Base-by-base conservation (phyloP, 169 alveolate species). In the Cryptosporidium andersoni region DNA sequence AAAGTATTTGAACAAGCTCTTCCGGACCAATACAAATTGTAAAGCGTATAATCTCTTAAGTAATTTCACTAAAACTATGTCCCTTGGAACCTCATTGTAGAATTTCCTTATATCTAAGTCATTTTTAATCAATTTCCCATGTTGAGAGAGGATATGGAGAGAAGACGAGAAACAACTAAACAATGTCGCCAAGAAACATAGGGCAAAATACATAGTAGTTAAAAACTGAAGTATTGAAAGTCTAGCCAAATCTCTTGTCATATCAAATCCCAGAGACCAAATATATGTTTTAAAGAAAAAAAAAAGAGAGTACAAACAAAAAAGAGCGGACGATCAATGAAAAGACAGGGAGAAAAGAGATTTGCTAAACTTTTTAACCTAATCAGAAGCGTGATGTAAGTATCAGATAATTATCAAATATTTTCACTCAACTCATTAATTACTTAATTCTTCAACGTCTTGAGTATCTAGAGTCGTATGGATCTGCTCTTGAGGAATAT, bases 401-500 rank as follows among this genome's bases (percentile, higher is more conserved):
- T 56, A 58, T 56, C 45, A 25, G 55, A 43, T 58, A 74, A 43
- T 56, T 42, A 58, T 56, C 45, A 25, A 43, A 43, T 58, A 74
- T 56, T 56, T 42, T 58, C 51, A 58, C 37, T 56, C 63, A 6
- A 12, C 36, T 67, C 47, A 39, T 48, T 53, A 53, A 66, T 34
- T 4, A 14, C 25, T 8, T 49, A 49, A 56, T 11, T 11, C 81
- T 66, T 74, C 43, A 74, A 6, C 85, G 74, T 48, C 85, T 74
- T 66, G 37, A 58, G 42, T 74, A 74, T 45, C 85, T 74, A 25
- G 85, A 45, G 43, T 74, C 85, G 51, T 74, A 74, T 8, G 85
- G 85, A 58, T 74, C 85, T 74, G 85, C 67, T 62, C 85, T 56
- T n/a, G 85, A 74, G 25, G 25, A 25, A 51, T 74, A 74, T 16